Evolutionary conservation across 495 filamentous ascomycete genomes (phyloP).

Genomic region (Xylaria curta): DNA sequence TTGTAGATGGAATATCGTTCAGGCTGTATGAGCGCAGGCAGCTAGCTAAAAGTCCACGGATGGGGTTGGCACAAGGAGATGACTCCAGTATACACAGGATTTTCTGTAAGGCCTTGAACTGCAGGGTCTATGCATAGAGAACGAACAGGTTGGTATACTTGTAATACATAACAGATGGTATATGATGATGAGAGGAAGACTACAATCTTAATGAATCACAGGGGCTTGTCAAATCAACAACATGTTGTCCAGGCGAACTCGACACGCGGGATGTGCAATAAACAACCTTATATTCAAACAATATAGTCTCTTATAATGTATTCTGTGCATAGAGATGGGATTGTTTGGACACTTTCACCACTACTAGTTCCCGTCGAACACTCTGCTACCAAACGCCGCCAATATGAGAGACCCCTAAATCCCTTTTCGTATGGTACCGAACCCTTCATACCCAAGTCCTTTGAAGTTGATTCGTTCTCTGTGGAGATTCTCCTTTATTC

Average conservation of each 20-base stretch:
- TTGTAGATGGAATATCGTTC: no score
- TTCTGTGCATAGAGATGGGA: neutral
- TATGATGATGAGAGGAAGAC: neutral
- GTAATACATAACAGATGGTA: no score
- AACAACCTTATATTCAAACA: neutral
- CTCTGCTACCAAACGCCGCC: neutral
- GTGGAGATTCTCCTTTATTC: conserved; percentile 21
- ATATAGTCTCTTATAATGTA: neutral
- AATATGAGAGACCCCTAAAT: neutral
- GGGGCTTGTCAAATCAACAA: neutral
- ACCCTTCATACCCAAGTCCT: neutral
- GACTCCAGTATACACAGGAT: no score
- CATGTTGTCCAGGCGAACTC: neutral
- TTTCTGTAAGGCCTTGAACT: no score
- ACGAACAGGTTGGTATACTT: no score
- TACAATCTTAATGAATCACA: neutral
- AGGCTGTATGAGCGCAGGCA: no score
- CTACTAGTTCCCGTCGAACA: neutral
- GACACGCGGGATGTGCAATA: neutral
- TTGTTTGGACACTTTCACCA: neutral
- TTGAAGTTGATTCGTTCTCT: conserved; percentile 27
- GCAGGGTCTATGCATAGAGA: no score
- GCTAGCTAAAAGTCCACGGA: no score
- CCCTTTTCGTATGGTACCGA: neutral
- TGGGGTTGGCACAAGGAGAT: no score